phyloP scores from a whole-genome alignment of 2,329 filamentous ascomycete genomes.

The Periglandula ipomoeae region DNA sequence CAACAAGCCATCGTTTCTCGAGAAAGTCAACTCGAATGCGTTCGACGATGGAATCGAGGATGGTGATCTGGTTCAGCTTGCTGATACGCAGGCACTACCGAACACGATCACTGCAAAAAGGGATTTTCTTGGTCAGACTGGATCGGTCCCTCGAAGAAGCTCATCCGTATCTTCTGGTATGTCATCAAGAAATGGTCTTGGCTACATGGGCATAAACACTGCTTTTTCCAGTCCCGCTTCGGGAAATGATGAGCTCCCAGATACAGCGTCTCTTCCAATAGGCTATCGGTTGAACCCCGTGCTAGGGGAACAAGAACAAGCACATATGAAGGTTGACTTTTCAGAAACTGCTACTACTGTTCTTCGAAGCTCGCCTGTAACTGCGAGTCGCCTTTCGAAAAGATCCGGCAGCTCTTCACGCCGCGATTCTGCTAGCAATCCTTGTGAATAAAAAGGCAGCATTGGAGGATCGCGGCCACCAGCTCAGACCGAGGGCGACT shows the following conservation, averaged over 20 bases:
- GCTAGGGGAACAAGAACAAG: neutral
- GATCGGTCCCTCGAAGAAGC: constrained; percentile 19
- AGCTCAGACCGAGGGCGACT: neutral
- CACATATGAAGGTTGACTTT: constrained; percentile 17
- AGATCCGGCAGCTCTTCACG: constrained; percentile 5
- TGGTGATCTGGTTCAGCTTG: constrained; percentile 14
- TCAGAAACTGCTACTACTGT: constrained; percentile 27
- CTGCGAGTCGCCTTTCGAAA: constrained; percentile 4
- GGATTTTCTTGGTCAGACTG: constrained; percentile 19
- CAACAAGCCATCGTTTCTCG: neutral
- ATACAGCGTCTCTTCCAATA: constrained; percentile 20
- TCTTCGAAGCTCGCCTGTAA: constrained; percentile 21
- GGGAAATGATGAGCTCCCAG: constrained; percentile 18
- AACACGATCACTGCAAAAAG: neutral
- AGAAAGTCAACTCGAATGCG: constrained; percentile 5
- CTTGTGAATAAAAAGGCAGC: neutral
- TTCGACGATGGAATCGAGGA: constrained; percentile 18
- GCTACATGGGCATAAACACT: constrained; percentile 16
- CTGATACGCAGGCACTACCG: constrained; percentile 1
- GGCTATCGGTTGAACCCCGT: constrained; percentile 2
- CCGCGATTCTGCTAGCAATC: neutral
- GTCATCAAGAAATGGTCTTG: constrained; percentile 11
- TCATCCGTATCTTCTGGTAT: constrained; percentile 16
- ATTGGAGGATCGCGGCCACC: neutral
- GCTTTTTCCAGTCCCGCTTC: constrained; percentile 21